Base-by-base conservation (phyloP, 129 eudicot species). In the Lactuca sativa region DNA sequence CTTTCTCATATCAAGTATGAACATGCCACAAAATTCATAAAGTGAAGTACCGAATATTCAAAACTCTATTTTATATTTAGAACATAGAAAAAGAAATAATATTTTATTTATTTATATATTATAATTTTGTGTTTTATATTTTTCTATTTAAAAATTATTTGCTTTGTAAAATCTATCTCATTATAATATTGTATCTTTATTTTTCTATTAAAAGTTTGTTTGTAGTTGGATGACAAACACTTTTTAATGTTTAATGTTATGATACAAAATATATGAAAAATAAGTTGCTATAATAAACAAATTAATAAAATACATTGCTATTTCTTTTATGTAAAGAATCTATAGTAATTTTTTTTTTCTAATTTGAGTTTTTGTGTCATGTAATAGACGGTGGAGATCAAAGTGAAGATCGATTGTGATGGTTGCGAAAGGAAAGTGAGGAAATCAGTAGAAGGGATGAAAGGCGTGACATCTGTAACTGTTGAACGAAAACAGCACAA, bases 381-480 rank as follows among this genome's bases (percentile, higher is more conserved):
- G 6, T 71, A n/a, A 21, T 73, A 91, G 97, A 91, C 97, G 0
- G 97, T 92, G 40, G 97, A 92, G 87, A 82, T 92, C 30, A 88
- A 76, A 64, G 85, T 92, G 64, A 92, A 88, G 73, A 92, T 92
- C 8, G 97, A 92, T 13, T 92, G 97, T 25, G 97, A 92, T 54
- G 97, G 97, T 7, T 92, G 97, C 15, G 96, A 88, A 77, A 71
- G 97, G 77, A 92, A 80, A 30, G 96, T 92, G 67, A 77, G 87
- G 59, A 78, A 89, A 63, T 78, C 96, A 0, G 97, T 88, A 17
- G 95, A 92, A 70, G 97, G 96, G 41, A 88, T 88, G 97, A 88
- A 88, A 65, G 97, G 97, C 1, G 97, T 92, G 73, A 86, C 83
- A 0, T 85, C 92, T 3, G 84, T 86, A 41, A 82, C 60, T n/a